Conservation (phyloP, 1,284 basidiomycete genomes). For the Irpex sp. region DNA sequence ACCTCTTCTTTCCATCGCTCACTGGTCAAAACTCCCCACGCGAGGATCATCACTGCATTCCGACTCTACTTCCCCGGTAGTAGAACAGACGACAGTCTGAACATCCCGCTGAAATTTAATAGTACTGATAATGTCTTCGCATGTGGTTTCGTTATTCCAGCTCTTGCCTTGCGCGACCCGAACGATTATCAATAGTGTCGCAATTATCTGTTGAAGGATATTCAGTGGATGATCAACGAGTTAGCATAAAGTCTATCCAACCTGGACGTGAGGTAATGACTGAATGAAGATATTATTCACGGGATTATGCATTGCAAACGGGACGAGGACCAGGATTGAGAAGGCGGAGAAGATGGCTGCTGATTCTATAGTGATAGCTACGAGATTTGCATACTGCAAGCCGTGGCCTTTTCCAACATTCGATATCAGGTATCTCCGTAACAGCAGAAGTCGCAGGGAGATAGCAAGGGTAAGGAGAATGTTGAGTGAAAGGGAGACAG, state of each 20-base stretch:
- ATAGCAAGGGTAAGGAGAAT: constrained; percentile 36
- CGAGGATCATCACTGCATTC: too few relatives aligned
- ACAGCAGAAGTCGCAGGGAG: constrained; percentile 29
- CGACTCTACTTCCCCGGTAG: too few relatives aligned
- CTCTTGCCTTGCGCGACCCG: background rate
- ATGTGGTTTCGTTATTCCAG: background rate
- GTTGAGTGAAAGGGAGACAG: constrained; percentile 25
- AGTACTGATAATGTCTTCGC: background rate
- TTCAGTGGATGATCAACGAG: background rate
- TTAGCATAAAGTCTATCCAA: background rate
- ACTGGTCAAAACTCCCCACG: too few relatives aligned
- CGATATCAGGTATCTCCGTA: constrained; percentile 23
- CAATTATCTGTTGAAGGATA: background rate
- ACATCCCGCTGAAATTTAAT: background rate
- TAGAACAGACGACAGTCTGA: too few relatives aligned
- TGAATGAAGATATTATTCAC: constrained; percentile 1
- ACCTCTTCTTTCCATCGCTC: too few relatives aligned
- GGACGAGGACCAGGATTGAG: constrained; percentile 28
- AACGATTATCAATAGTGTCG: background rate
- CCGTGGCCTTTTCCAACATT: constrained; percentile 23
- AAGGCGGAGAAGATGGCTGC: constrained; percentile 27
- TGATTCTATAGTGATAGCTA: constrained; percentile 31
- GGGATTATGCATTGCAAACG: constrained; percentile 22
- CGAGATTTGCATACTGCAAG: constrained; percentile 24
- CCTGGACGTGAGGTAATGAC: background rate